Evolutionary conservation across 306 rosid species (phyloP).

Genomic region (Citrullus mucosospermus): DNA sequence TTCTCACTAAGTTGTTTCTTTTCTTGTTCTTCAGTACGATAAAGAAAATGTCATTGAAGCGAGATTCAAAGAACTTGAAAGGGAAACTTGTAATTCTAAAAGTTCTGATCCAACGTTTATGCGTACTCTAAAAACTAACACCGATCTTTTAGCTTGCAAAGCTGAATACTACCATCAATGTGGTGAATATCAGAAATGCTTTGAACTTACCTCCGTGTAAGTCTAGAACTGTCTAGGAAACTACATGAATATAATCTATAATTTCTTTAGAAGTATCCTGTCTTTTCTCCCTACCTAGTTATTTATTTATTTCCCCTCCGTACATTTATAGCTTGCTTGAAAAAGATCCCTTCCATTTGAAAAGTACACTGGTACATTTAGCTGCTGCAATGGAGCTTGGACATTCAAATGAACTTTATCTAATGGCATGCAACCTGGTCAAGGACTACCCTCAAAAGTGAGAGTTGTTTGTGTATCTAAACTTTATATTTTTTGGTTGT

Average conservation of each 20-base stretch:
- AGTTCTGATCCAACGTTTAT: constrained; percentile 49
- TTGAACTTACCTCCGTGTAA: constrained; percentile 80
- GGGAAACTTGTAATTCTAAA: constrained; percentile 50
- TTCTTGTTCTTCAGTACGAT: constrained; percentile 49
- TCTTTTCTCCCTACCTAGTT: neutral
- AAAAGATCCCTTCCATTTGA: constrained; percentile 89
- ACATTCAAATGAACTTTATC: constrained; percentile 88
- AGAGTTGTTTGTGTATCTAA: constrained; percentile 10
- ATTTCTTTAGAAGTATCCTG: neutral
- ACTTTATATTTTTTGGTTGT: neutral
- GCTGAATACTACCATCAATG: constrained; percentile 95
- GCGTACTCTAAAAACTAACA: constrained; percentile 58
- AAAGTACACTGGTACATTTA: constrained; percentile 82
- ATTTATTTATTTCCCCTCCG: neutral
- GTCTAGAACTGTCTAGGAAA: constrained; percentile 28
- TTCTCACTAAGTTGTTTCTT: constrained; percentile 8
- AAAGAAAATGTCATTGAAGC: constrained; percentile 73
- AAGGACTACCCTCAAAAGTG: constrained; percentile 97
- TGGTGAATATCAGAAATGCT: constrained; percentile 95
- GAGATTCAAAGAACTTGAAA: constrained; percentile 75
- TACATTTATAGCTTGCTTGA: constrained; percentile 59
- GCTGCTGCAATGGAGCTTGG: constrained; percentile 98
- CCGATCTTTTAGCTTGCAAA: constrained; percentile 88
- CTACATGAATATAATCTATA: neutral
- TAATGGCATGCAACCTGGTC: constrained; percentile 91